Evolutionary conservation across 176 grass and related monocot genomes (phyloP).

Genomic region (Dendrocalamus sinicus): DNA sequence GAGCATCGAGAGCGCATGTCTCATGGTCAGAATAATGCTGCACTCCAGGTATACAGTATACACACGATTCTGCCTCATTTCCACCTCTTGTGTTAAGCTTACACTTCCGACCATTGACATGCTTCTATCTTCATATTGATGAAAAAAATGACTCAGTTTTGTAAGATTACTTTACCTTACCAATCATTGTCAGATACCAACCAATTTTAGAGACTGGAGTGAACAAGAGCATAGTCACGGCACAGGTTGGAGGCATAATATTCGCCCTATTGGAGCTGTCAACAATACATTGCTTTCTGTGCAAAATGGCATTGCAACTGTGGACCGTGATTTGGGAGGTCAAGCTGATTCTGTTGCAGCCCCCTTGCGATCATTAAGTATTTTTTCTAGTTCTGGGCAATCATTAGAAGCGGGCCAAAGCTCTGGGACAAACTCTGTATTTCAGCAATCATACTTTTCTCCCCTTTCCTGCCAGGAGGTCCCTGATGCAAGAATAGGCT

Average conservation of each 20-base stretch:
- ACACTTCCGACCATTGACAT: background rate
- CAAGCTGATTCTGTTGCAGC: constrained; percentile 26
- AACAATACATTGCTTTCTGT: constrained; percentile 29
- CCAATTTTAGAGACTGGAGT: constrained; percentile 57
- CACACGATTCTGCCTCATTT: constrained; percentile 11
- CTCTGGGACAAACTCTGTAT: constrained; percentile 29
- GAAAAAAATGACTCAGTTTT: background rate
- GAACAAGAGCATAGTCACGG: constrained; percentile 60
- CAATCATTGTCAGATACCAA: constrained; percentile 51
- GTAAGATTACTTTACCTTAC: constrained; percentile 37
- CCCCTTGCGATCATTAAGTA: constrained; percentile 38
- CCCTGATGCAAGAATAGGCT: constrained; percentile 37
- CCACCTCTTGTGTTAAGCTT: background rate
- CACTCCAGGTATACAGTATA: constrained; percentile 64
- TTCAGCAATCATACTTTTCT: constrained; percentile 59
- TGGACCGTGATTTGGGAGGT: constrained; percentile 26
- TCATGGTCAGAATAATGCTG: constrained; percentile 62
- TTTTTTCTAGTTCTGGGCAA: constrained; percentile 22
- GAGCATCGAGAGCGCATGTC: constrained; percentile 61
- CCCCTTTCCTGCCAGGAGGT: constrained; percentile 48
- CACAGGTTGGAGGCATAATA: constrained; percentile 54
- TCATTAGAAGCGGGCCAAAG: constrained; percentile 39
- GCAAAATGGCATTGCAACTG: constrained; percentile 45
- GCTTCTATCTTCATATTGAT: constrained; percentile 16
- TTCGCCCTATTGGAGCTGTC: constrained; percentile 38